These are phyloP conservation scores for Domatiomyces catenatus DNA, from an alignment of 2,329 filamentous ascomycete genomes.

Conservation along the genomic window DNA sequence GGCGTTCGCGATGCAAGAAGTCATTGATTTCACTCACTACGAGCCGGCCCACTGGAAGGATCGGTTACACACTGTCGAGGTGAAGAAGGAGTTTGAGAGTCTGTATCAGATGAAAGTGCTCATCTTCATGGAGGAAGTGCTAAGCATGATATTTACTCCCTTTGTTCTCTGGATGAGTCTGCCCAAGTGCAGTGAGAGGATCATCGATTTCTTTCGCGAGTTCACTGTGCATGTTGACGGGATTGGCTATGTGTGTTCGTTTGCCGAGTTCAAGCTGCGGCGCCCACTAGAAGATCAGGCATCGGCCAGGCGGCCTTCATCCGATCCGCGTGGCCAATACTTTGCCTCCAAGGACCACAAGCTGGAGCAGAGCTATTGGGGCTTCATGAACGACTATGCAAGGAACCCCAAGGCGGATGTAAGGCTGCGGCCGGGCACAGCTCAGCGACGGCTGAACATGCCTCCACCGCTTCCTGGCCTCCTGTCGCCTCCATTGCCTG, in stretches of 20 bases:
- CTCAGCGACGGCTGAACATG: conserved; percentile 49
- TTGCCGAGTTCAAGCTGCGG: conserved; percentile 94
- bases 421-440: conserved; percentile 44
- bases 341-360: conserved; percentile 92
- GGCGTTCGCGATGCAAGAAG: conserved; percentile 70
- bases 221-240: conserved; percentile 96
- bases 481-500: conserved; percentile 42
- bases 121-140: conserved; percentile 81
- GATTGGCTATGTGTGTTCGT: conserved; percentile 88
- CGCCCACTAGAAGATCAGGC: conserved; percentile 43
- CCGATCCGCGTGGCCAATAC: conserved; percentile 69
- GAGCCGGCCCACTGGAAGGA: conserved; percentile 78
- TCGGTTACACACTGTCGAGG: conserved; percentile 82
- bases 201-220: conserved; percentile 95
- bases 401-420: conserved; percentile 55
- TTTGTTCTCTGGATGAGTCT: conserved; percentile 76
- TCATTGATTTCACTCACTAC: conserved; percentile 87
- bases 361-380: conserved; percentile 94
- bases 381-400: conserved; percentile 84
- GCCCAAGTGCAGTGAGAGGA: conserved; percentile 74
- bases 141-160: conserved; percentile 84
- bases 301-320: conserved; percentile 21
- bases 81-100: conserved; percentile 75
- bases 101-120: conserved; percentile 86
- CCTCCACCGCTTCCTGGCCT: conserved; percentile 61